phyloP scores from a whole-genome alignment of 305 asterid genomes.

The Nicotiana rustica region DNA sequence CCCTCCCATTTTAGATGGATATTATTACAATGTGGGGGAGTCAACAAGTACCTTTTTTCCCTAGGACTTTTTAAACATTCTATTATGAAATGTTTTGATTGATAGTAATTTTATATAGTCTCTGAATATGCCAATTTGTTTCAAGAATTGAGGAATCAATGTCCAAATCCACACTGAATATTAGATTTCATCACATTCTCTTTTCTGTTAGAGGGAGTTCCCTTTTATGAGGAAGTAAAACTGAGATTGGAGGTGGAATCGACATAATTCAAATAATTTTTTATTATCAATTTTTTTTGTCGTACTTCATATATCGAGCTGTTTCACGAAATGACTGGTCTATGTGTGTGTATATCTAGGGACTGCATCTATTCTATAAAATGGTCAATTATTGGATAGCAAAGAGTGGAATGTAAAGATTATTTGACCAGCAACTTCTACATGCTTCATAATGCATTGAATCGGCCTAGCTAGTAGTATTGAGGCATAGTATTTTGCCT shows the following conservation, averaged over 20 bases:
- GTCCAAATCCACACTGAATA: not conserved
- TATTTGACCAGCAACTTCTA: not conserved
- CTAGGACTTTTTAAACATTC: not conserved
- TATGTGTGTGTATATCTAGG: not conserved
- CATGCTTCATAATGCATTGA: not conserved
- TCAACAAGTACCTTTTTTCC: not conserved
- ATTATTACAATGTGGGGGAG: not conserved
- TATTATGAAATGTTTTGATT: not conserved
- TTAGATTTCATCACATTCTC: slow-evolving; percentile 13
- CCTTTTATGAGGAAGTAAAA: not conserved
- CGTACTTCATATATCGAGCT: not conserved
- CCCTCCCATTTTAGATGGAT: not conserved
- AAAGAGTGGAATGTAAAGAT: not conserved
- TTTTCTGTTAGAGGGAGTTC: not conserved
- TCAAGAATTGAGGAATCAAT: not conserved
- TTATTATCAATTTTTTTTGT: not conserved
- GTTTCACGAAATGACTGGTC: slow-evolving; percentile 22
- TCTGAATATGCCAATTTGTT: not conserved
- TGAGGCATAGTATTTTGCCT: not conserved
- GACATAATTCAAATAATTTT: not conserved
- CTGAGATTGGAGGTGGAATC: not conserved
- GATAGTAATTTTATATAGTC: not conserved
- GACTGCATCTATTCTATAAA: not conserved
- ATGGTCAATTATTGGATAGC: not conserved
- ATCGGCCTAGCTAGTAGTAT: not conserved